These are phyloP conservation scores for Amphibolis antarctica DNA, from an alignment of 106 monocot species.

Conservation along the genomic window DNA sequence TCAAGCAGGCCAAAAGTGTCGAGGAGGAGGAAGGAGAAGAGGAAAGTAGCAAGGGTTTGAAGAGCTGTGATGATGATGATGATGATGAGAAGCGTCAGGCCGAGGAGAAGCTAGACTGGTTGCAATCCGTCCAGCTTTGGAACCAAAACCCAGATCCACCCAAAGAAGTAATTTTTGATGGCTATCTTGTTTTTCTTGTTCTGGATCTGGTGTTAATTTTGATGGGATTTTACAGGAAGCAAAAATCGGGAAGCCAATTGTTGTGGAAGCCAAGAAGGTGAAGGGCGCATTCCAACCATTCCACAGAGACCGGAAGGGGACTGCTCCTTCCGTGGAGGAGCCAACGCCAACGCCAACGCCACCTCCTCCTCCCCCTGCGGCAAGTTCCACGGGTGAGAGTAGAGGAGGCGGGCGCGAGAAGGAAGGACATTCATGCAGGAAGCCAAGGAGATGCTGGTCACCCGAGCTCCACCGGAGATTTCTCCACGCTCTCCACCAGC, in stretches of 20 bases:
- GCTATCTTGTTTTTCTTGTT: not conserved
- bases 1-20: not conserved
- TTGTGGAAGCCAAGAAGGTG: conserved; percentile 30
- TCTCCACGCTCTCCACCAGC: conserved; percentile 61
- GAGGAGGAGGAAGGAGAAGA: conserved; percentile 9
- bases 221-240: not conserved
- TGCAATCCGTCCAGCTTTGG: conserved; percentile 15
- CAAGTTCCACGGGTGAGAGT: conserved; percentile 23
- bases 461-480: conserved; percentile 78
- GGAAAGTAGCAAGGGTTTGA: conserved; percentile 3
- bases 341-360: not conserved
- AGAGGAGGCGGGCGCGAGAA: conserved; percentile 12
- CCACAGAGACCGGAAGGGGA: conserved; percentile 27
- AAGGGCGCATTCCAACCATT: conserved; percentile 71
- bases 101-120: conserved; percentile 12
- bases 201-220: not conserved
- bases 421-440: conserved; percentile 29
- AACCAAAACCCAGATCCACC: conserved; percentile 1
- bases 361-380: conserved; percentile 5
- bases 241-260: conserved; percentile 28
- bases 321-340: not conserved
- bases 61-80: no score
- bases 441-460: conserved; percentile 79
- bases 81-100: not conserved
- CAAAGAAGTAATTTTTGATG: not conserved